A percentile compares a stretch with the other conserved stretches of the same genome.
Evolutionary conservation across 2,329 filamentous ascomycete genomes (phyloP).

Genomic region (Ophiocordyceps polyrhachis-furcata): DNA sequence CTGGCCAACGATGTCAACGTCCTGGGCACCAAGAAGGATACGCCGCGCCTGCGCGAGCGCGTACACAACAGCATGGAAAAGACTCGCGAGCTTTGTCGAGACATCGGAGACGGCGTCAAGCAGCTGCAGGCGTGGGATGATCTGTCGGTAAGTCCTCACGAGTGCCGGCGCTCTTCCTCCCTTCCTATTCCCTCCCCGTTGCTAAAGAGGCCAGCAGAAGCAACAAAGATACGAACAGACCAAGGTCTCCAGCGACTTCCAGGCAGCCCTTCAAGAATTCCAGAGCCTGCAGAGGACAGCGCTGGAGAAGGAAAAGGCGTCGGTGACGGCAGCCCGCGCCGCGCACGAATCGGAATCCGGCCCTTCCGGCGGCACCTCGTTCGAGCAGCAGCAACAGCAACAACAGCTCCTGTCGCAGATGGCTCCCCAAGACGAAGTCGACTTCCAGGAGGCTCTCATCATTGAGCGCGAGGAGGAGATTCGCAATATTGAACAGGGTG

Average conservation of each 20-base stretch:
- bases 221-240: constrained; percentile 93
- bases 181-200: neutral
- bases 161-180: too few relatives aligned
- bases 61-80: constrained; percentile 79
- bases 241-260: constrained; percentile 87
- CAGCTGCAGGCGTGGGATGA: constrained; percentile 76
- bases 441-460: constrained; percentile 92
- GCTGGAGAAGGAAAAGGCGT: constrained; percentile 81
- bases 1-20: constrained; percentile 70
- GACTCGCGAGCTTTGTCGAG: constrained; percentile 70
- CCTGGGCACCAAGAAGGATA: constrained; percentile 80
- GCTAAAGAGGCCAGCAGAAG: constrained; percentile 33
- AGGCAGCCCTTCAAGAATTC: constrained; percentile 74
- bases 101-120: constrained; percentile 86
- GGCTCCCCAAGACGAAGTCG: constrained; percentile 82
- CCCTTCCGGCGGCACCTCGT: constrained; percentile 16
- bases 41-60: constrained; percentile 73
- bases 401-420: constrained; percentile 62
- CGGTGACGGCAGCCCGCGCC: constrained; percentile 62
- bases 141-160: constrained; percentile 41
- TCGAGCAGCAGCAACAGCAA: constrained; percentile 35
- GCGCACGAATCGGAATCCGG: constrained; percentile 47
- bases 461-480: constrained; percentile 95
- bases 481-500: constrained; percentile 89
- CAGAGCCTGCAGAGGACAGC: constrained; percentile 79